phyloP scores from a whole-genome alignment of 169 alveolate genomes.

The Cryptosporidium meleagridis region DNA sequence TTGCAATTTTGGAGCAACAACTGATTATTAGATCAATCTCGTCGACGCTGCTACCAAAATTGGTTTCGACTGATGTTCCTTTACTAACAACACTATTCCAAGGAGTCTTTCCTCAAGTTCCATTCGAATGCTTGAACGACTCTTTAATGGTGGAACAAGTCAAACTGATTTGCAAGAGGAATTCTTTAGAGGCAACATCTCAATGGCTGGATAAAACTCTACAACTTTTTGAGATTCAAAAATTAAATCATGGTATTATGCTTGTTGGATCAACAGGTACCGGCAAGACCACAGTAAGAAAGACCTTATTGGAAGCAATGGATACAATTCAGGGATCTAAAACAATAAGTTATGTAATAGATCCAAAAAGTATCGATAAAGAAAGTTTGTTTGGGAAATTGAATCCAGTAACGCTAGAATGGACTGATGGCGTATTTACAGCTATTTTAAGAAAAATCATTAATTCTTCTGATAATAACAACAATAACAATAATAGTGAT shows the following conservation, averaged over 20 bases:
- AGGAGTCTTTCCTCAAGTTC: slow-evolving; percentile 97
- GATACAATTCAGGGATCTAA: slow-evolving; percentile 90
- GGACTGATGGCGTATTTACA: slow-evolving; percentile 99
- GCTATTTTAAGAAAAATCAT: slow-evolving; percentile 90
- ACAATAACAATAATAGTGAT: too few species aligned
- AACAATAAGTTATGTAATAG: slow-evolving; percentile 93
- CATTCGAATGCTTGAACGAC: slow-evolving; percentile 90
- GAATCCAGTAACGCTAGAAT: slow-evolving; percentile 94
- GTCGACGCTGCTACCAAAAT: slow-evolving; percentile 95
- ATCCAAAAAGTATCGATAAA: slow-evolving; percentile 92
- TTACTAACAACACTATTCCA: slow-evolving; percentile 88
- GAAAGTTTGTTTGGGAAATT: slow-evolving; percentile 95
- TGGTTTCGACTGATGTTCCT: slow-evolving; percentile 95
- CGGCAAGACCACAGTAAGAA: slow-evolving; percentile 92
- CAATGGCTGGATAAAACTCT: slow-evolving; percentile 91
- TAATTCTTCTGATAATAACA: slow-evolving; percentile 26
- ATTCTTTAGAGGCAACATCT: slow-evolving; percentile 87
- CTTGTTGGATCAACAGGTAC: slow-evolving; percentile 97
- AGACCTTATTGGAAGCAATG: slow-evolving; percentile 90
- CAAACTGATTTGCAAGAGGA: slow-evolving; percentile 84
- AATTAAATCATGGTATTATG: slow-evolving; percentile 97
- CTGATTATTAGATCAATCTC: slow-evolving; percentile 93
- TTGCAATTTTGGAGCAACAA: slow-evolving; percentile 88
- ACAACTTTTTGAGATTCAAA: slow-evolving; percentile 92
- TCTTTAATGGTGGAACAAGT: slow-evolving; percentile 88